Percentiles rank a stretch among this genome's conserved stretches.
Conservation (phyloP, 1,284 basidiomycete species). For the Tremellales sp. region DNA sequence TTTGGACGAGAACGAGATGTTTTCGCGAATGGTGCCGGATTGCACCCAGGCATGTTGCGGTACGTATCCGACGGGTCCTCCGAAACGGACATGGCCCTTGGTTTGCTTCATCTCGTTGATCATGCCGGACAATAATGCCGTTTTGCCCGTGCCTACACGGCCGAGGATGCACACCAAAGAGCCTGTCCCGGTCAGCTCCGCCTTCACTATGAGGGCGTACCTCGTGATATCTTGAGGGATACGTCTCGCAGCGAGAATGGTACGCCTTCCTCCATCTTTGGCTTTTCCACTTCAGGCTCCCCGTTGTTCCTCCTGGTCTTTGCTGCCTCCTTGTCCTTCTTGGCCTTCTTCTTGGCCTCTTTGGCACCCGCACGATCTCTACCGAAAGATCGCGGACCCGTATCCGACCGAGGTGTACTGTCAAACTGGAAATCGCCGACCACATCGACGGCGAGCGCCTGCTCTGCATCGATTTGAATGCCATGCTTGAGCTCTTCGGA, state of each 20-base stretch:
- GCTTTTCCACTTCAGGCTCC: conserved; percentile 4
- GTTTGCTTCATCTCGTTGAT: conserved; percentile 72
- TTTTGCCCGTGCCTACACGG: conserved; percentile 39
- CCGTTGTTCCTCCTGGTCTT: conserved; percentile 3
- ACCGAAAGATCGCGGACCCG: conserved; percentile 2
- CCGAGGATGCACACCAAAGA: conserved; percentile 38
- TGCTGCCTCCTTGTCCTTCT: conserved; percentile 10
- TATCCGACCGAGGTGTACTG: conserved; percentile 46
- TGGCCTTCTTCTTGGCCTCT: conserved; percentile 17
- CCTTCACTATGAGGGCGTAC: conserved; percentile 7
- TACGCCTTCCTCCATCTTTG: conserved; percentile 5
- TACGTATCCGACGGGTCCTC: conserved; percentile 63
- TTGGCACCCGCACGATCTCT: conserved; percentile 13
- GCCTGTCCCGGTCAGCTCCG: conserved; percentile 7
- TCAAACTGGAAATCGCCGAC: conserved; percentile 70
- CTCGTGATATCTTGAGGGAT: conserved; percentile 57
- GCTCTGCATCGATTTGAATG: conserved; percentile 52
- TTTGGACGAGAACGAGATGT: conserved; percentile 32
- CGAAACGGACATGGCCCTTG: conserved; percentile 58
- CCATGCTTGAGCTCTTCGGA: conserved; percentile 60
- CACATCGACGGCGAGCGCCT: conserved; percentile 55
- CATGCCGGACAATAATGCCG: conserved; percentile 61
- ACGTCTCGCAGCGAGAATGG: conserved; percentile 60
- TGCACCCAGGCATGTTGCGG: conserved; percentile 72
- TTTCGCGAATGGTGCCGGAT: conserved; percentile 60